Base-by-base conservation (phyloP, 169 alveolate genomes). In the Perkinsus chesapeaki region DNA sequence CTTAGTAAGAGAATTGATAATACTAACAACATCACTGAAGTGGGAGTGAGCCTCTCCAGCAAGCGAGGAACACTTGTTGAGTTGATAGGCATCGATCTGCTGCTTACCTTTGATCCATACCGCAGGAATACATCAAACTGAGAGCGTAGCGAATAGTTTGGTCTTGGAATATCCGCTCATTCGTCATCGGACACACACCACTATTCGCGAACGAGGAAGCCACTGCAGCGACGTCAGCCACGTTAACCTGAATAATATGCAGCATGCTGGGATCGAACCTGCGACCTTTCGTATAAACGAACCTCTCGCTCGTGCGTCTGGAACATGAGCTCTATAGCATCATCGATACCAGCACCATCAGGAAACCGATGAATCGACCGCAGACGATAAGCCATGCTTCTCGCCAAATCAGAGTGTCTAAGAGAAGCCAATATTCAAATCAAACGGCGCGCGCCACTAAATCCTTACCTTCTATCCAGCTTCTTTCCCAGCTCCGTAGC, bases 101-200 rank as follows among this genome's bases (percentile, higher is more conserved):
- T 19, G 9, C 27, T 19, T 47, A 60, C 82, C 82, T 60, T 23
- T 91, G 91, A 48, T 91, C 60, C 93, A 91, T 91, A n/a, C 93
- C 93, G 91, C 93, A 91, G 48, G 91, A 43, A 91, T 39, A 39
- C 93, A 91, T 91, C 47, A 91, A 12, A 91, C 48, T n/a, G 48
- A 91, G 93, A 12, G 34, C 39, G 60, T 91, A 39, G 10, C 39
- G 60, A 19, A 91, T 73, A 0, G 93, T 91, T 34, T 47, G 91
- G 31, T 60, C 82, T n/a, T 43, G 20, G 48, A 91, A 47, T 0
- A 91, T 91, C 39, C 93, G 47, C 91, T 91, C 93, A 0, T 73
- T 39, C 39, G 93, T 91, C 48, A 39, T 91, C 82, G 93, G 93
- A 27, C 93, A 91, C 91, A 91, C 93, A 9, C 93, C 93, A 39